A percentile compares a stretch with the other conserved stretches of the same genome.
phyloP scores from a whole-genome alignment of 345 rosid genomes.

The Arabis alpina region DNA sequence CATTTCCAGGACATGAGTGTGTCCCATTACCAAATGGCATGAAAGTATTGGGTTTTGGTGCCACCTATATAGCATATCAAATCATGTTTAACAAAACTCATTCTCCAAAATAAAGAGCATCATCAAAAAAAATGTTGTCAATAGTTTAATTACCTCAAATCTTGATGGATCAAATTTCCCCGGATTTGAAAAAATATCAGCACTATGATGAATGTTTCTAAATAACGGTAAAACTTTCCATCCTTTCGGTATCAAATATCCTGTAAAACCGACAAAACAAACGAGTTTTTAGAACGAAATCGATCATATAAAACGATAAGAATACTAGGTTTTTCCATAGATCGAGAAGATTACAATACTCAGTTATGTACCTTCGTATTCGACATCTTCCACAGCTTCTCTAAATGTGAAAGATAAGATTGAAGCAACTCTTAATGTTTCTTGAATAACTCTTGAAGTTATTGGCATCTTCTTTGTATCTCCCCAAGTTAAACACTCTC shows the following conservation, averaged over 20 bases:
- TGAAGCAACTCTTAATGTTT: constrained; percentile 81
- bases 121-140: neutral
- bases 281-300: too few species aligned
- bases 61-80: constrained; percentile 48
- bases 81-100: constrained; percentile 3
- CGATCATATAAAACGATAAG: too few species aligned
- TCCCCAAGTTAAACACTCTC: constrained; percentile 57
- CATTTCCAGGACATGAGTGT: constrained; percentile 93
- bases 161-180: constrained; percentile 81
- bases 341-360: neutral
- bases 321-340: too few species aligned
- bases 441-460: constrained; percentile 81
- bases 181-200: constrained; percentile 70
- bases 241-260: constrained; percentile 88
- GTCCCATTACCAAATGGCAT: constrained; percentile 92
- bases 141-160: constrained; percentile 64
- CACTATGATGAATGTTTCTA: constrained; percentile 84
- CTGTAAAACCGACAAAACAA: constrained; percentile 39
- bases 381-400: constrained; percentile 92
- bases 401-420: constrained; percentile 86
- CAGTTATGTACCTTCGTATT: constrained; percentile 63
- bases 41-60: constrained; percentile 82
- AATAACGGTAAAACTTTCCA: constrained; percentile 94
- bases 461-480: constrained; percentile 81
- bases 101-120: neutral